These are phyloP conservation scores for Friedmanniomyces simplex DNA, from an alignment of 495 filamentous ascomycete species.

Conservation along the genomic window DNA sequence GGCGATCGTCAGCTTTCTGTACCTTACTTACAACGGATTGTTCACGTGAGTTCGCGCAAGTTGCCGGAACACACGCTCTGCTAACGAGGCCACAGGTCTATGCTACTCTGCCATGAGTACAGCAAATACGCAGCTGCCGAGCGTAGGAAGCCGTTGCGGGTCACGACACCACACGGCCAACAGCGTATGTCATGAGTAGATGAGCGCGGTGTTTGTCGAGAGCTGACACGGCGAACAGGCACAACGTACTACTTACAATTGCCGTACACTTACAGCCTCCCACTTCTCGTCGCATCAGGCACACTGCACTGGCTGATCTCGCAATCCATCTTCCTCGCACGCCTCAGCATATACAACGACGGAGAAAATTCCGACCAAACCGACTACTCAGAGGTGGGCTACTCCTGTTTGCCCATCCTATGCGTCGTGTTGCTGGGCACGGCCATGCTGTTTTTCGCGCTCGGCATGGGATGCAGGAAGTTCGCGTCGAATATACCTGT, in stretches of 20 bases:
- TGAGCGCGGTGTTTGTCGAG: conserved; percentile 9
- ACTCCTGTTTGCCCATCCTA: conserved; percentile 25
- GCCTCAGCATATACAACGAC: conserved; percentile 1
- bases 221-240: background rate
- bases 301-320: conserved; percentile 18
- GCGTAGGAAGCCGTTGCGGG: conserved; percentile 15
- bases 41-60: conserved; percentile 18
- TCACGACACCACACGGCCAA: conserved; percentile 4
- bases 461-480: conserved; percentile 16
- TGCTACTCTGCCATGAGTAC: conserved; percentile 34
- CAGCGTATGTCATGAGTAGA: conserved; percentile 13
- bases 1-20: conserved; percentile 36
- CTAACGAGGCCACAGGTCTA: conserved; percentile 10
- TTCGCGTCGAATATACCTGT: conserved; percentile 27
- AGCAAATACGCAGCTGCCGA: conserved; percentile 3
- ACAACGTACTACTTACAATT: conserved; percentile 14
- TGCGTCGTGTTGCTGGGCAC: conserved; percentile 17
- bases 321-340: conserved; percentile 16
- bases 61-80: too few species aligned
- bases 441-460: conserved; percentile 6
- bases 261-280: conserved; percentile 12
- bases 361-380: background rate
- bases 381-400: conserved; percentile 18
- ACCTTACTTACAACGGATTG: conserved; percentile 34
- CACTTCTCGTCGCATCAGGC: conserved; percentile 1